Percentiles rank a stretch among this genome's conserved stretches.
Conservation (phyloP, 495 filamentous ascomycete species). For the Annulohypoxylon maeteangense region DNA sequence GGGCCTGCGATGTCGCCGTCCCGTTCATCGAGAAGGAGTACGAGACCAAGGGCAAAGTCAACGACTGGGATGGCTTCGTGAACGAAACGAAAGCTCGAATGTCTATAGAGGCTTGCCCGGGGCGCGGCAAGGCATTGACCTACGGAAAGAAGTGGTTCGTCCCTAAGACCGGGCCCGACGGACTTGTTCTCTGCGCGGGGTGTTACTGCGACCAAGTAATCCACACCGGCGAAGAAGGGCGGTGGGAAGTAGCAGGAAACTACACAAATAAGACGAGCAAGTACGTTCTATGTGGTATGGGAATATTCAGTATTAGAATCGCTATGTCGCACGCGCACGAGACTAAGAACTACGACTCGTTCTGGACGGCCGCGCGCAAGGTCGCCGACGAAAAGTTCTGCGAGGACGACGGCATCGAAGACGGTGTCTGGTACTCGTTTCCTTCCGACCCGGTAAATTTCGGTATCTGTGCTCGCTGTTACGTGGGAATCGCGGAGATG, state of each 20-base stretch:
- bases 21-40: conserved; percentile 48
- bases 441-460: conserved; percentile 45
- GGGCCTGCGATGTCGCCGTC: conserved; percentile 50
- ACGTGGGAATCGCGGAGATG: conserved; percentile 44
- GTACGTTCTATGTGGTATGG: conserved; percentile 40
- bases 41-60: conserved; percentile 33
- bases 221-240: conserved; percentile 46
- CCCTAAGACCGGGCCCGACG: conserved; percentile 42
- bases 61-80: conserved; percentile 49
- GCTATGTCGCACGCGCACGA: conserved; percentile 47
- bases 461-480: conserved; percentile 51
- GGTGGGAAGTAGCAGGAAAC: conserved; percentile 30
- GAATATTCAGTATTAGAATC: conserved; percentile 42
- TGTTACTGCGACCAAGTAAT: conserved; percentile 53
- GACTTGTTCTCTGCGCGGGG: conserved; percentile 48
- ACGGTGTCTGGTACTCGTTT: conserved; percentile 51
- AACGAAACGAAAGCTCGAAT: conserved; percentile 37
- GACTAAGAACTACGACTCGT: conserved; percentile 41
- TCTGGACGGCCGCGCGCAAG: conserved; percentile 45
- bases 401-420: conserved; percentile 48
- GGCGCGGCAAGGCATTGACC: conserved; percentile 1
- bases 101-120: conserved; percentile 40
- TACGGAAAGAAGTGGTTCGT: conserved; percentile 50
- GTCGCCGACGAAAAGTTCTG: conserved; percentile 42
- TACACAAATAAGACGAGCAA: conserved; percentile 15